Percentiles rank a stretch among this genome's conserved stretches.
Conservation (phyloP, 129 eudicot species). For the Silybum marianum region DNA sequence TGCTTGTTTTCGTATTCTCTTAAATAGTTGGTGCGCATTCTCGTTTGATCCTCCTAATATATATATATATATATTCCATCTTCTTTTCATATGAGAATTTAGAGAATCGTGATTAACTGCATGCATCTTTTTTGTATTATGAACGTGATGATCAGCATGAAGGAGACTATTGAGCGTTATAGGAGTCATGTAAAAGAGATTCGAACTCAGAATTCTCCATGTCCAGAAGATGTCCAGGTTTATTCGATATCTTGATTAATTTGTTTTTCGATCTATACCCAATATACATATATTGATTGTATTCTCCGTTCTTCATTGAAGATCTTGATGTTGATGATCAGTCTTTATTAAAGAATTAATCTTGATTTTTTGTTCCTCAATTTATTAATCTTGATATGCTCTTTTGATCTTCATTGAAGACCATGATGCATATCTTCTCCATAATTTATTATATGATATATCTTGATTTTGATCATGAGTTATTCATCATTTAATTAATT, state of each 20-base stretch:
- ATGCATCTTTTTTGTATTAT: not conserved
- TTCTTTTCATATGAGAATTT: not conserved
- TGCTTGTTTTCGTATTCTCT: too few relatives aligned
- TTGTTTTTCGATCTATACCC: too few relatives aligned
- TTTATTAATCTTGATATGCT: not conserved
- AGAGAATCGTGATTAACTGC: slow-evolving; percentile 1
- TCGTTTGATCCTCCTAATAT: too few relatives aligned
- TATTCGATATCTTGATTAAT: not conserved
- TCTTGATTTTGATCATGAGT: not conserved
- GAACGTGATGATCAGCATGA: slow-evolving; percentile 58
- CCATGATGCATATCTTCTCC: too few relatives aligned
- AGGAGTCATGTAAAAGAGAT: slow-evolving; percentile 54
- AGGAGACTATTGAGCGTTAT: slow-evolving; percentile 69
- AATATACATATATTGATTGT: too few relatives aligned
- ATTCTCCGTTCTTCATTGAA: slow-evolving; percentile 5
- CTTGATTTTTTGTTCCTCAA: not conserved
- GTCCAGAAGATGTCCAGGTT: slow-evolving; percentile 66
- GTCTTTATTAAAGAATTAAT: not conserved
- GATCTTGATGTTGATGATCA: not conserved
- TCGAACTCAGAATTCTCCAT: slow-evolving; percentile 36
- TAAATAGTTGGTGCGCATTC: too few relatives aligned
- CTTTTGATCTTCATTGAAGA: not conserved
- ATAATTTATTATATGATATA: too few relatives aligned
- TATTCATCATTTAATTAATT: not conserved
- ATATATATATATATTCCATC: too few relatives aligned